Conservation (phyloP, 2,329 filamentous ascomycete genomes). For the Aspergillus intermedius region DNA sequence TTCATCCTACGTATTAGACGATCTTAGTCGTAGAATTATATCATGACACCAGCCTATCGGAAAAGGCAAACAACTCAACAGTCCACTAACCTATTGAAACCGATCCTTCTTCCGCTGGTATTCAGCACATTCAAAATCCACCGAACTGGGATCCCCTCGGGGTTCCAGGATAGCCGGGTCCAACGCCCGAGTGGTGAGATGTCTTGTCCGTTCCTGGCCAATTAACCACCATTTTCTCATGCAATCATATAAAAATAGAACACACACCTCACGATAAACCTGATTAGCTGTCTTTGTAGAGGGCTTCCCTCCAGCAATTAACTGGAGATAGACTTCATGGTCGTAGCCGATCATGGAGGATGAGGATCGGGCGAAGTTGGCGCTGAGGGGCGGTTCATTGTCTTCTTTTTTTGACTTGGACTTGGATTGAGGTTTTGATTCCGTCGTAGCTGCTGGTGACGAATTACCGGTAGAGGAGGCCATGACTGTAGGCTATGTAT, state of each 20-base stretch:
- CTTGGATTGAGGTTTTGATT: neutral
- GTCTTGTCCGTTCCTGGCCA: conserved; percentile 20
- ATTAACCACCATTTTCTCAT: neutral
- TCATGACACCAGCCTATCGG: no score
- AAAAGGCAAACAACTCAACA: neutral
- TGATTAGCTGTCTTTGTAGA: conserved; percentile 25
- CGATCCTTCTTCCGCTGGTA: conserved; percentile 5
- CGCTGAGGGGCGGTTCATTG: conserved; percentile 48
- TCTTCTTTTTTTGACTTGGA: conserved; percentile 15
- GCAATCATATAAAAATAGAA: neutral
- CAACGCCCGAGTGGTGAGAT: conserved; percentile 15
- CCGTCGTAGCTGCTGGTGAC: neutral
- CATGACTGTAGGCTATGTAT: neutral
- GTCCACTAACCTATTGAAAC: neutral
- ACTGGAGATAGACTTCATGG: conserved; percentile 25
- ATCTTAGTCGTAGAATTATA: neutral
- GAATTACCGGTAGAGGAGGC: no score
- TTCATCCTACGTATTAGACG: neutral
- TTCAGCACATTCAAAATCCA: conserved; percentile 24
- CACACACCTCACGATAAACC: conserved; percentile 23
- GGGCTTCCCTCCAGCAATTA: conserved; percentile 15
- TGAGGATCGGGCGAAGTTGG: conserved; percentile 13
- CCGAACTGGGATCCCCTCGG: conserved; percentile 17
- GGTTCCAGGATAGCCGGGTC: conserved; percentile 24
- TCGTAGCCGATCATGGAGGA: conserved; percentile 22